Percentiles rank a stretch among this genome's conserved stretches.
phyloP scores from a whole-genome alignment of 163 green algal genomes.

The Volvox carteri region DNA sequence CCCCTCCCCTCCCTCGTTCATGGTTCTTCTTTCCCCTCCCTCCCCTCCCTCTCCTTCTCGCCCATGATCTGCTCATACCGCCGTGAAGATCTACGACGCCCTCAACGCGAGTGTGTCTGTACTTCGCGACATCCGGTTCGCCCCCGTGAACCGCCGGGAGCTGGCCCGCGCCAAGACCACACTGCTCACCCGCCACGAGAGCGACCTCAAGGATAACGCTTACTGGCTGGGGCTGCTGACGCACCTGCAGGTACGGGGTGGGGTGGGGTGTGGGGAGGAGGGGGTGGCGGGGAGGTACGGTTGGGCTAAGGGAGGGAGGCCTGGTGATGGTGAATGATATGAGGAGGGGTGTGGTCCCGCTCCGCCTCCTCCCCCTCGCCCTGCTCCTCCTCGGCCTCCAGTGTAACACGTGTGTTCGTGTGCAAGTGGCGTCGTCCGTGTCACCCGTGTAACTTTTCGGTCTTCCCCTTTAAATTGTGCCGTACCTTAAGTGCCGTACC shows the following conservation, averaged over 20 bases:
- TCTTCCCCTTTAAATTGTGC: too few species aligned
- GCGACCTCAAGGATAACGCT: conserved; percentile 96
- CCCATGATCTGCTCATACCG: too few species aligned
- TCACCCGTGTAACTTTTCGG: too few species aligned
- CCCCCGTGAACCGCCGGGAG: conserved; percentile 59
- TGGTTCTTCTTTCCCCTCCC: not conserved
- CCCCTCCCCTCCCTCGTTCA: not conserved
- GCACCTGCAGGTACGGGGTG: conserved; percentile 81
- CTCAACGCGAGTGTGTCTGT: conserved; percentile 86
- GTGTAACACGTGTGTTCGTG: too few species aligned
- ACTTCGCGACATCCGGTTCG: conserved; percentile 80
- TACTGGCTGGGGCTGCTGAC: conserved; percentile 96
- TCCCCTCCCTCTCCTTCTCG: not conserved
- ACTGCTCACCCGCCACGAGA: conserved; percentile 96
- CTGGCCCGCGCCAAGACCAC: conserved; percentile 79
- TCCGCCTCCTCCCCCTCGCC: too few species aligned
- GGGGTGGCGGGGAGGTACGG: not conserved
- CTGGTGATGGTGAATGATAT: not conserved
- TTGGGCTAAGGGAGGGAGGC: not conserved
- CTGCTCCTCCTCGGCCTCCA: too few species aligned
- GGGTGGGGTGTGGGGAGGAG: not conserved
- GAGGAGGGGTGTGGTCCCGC: not conserved
- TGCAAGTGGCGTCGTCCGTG: too few species aligned
- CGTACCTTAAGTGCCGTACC: too few species aligned
- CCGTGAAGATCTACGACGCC: conserved; percentile 91